Evolutionary conservation across 805 yeast genomes (phyloP).

Genomic region (Starmerella sirachaensis): DNA sequence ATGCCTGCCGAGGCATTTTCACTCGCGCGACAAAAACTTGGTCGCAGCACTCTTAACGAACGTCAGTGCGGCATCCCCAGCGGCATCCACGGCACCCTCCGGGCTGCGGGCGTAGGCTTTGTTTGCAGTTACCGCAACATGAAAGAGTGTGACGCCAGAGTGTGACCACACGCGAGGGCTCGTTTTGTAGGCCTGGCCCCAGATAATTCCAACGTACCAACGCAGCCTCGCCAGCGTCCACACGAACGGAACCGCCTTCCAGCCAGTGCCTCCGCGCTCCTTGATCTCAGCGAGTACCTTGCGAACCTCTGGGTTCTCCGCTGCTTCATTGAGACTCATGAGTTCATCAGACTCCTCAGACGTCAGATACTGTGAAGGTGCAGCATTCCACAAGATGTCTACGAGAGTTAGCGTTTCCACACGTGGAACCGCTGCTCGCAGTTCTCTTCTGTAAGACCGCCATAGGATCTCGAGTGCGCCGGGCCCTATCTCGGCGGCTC

Average conservation of each 20-base stretch:
- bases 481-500: constrained; percentile 12
- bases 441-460: constrained; percentile 8
- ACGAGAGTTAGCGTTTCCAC: constrained; percentile 14
- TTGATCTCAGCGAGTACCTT: not conserved
- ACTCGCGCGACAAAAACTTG: constrained; percentile 26
- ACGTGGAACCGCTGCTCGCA: too few species aligned
- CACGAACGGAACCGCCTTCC: constrained; percentile 40
- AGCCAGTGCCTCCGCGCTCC: constrained; percentile 12
- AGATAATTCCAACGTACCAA: constrained; percentile 61
- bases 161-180: constrained; percentile 36
- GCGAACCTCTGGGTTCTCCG: constrained; percentile 1
- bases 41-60: constrained; percentile 30
- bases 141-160: constrained; percentile 41
- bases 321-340: constrained; percentile 1
- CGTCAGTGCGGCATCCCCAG: constrained; percentile 31
- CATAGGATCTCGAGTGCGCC: constrained; percentile 2
- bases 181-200: constrained; percentile 41
- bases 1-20: too few species aligned
- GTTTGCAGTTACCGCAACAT: constrained; percentile 36
- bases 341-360: constrained; percentile 5
- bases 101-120: constrained; percentile 32
- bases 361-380: constrained; percentile 12
- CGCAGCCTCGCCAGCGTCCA: constrained; percentile 60
- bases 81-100: constrained; percentile 37
- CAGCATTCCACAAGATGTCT: constrained; percentile 19